Evolutionary conservation across 805 yeast genomes (phyloP), one percentile per base, ranked within the genome.

Genomic region (Wickerhamomyces tratensis): DNA sequence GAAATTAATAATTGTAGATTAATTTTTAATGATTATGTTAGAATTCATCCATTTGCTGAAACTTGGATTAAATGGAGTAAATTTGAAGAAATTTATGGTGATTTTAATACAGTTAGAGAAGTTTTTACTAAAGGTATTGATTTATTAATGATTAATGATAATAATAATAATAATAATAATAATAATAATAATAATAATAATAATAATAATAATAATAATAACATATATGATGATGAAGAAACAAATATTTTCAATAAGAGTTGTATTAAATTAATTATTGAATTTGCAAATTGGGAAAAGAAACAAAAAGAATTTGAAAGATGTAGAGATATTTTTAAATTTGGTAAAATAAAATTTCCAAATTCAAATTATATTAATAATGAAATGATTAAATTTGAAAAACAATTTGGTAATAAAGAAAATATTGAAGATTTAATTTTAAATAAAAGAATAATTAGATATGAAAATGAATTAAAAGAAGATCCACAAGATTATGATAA

Each of bases 1-100:
- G 79, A 79, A 44, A 59, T 55, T 46, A 76, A 68, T 11, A 76
- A 77, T 37, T 86, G 72, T 5, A 61, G 96, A 46, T 54, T 63
- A 2, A 61, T 88, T 0, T 88, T 66, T 59, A 68, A 71, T 38
- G 64, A 76, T 41, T 82, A 76, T 50, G 77, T 81, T 0, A 54
- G 65, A 10, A 68, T 68, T 0, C 75, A 74, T 49, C 81, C 85
- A 0, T 56, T 55, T 6, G 60, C 74, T 2, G 68, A 63, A 11
- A 75, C 81, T 15, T 89, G 96, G 96, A 47, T 73, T 26, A 69
- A 71, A 43, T 89, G 96, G 96, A 69, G 78, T 2, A 64, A 68
- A 25, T 86, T 84, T 54, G 96, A 89, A 58, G 67, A 70, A 38
- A 67, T 68, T 47, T 62, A 65, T 55, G 75, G 83, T 33, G 46